Percentiles rank a stretch among this genome's conserved stretches.
These are phyloP conservation scores for Paulownia fortunei DNA, from an alignment of 257 asterid genomes.

Conservation along the genomic window DNA sequence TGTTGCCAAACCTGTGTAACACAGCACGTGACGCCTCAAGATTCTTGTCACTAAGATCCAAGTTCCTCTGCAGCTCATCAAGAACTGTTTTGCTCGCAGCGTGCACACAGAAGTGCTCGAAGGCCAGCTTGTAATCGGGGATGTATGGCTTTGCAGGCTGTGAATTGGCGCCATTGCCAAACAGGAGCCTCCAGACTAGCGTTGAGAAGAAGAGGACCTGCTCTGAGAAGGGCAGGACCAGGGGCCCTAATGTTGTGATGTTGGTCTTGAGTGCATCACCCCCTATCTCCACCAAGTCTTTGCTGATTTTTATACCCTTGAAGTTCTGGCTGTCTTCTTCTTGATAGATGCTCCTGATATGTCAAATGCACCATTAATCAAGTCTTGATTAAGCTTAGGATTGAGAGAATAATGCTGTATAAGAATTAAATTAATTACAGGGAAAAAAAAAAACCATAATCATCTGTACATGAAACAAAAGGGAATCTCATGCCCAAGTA, in stretches of 20 bases:
- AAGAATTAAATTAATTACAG: no score
- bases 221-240: conserved; percentile 62
- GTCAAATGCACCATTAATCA: no score
- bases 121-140: conserved; percentile 94
- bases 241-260: conserved; percentile 89
- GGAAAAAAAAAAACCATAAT: no score
- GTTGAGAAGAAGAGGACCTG: conserved; percentile 84
- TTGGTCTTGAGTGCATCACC: conserved; percentile 92
- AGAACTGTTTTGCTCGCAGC: conserved; percentile 90
- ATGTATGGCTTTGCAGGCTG: conserved; percentile 71
- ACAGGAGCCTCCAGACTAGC: conserved; percentile 57
- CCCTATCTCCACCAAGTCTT: conserved; percentile 75
- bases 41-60: conserved; percentile 70
- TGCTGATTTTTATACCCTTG: conserved; percentile 78
- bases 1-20: conserved; percentile 86
- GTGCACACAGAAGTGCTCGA: conserved; percentile 93
- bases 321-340: conserved; percentile 73
- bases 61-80: conserved; percentile 86
- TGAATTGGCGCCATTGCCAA: conserved; percentile 39
- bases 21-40: conserved; percentile 82
- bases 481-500: no score
- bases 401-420: no score
- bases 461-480: no score
- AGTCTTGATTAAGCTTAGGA: no score
- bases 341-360: conserved; percentile 78